phyloP scores from a whole-genome alignment of 805 yeast genomes.

The Cephaloascus albidus region DNA sequence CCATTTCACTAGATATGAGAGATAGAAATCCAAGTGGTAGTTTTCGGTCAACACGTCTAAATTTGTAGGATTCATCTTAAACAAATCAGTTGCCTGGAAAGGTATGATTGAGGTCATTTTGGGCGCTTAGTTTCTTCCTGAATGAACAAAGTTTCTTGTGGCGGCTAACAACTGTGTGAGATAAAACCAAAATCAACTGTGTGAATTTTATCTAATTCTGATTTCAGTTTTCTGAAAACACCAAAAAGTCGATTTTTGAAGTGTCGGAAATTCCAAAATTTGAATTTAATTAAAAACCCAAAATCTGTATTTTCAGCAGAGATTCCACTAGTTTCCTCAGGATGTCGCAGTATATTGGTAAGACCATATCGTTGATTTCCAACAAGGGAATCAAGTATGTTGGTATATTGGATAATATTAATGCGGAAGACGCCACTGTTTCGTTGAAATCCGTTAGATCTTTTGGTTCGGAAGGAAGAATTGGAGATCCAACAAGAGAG shows the following conservation, averaged over 20 bases:
- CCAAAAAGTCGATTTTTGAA: too few relatives aligned
- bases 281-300: too few relatives aligned
- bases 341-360: slow-evolving; percentile 93
- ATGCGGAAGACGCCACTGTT: slow-evolving; percentile 86
- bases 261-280: too few relatives aligned
- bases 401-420: slow-evolving; percentile 79
- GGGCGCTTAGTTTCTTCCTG: too few relatives aligned
- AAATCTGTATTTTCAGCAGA: too few relatives aligned
- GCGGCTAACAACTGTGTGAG: too few relatives aligned
- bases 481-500: slow-evolving; percentile 60
- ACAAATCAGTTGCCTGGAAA: slow-evolving; percentile 78
- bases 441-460: slow-evolving; percentile 72
- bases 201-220: too few relatives aligned
- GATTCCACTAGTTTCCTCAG: slow-evolving; percentile 1
- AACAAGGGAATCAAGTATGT: slow-evolving; percentile 79
- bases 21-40: slow-evolving; percentile 75
- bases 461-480: slow-evolving; percentile 89
- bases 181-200: too few relatives aligned
- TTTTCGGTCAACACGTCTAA: slow-evolving; percentile 89
- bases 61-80: slow-evolving; percentile 65
- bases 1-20: slow-evolving; percentile 78
- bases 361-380: slow-evolving; percentile 74
- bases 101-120: slow-evolving; percentile 83
- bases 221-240: too few relatives aligned
- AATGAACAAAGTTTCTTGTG: too few relatives aligned